A percentile compares a stretch with the other conserved stretches of the same genome.
phyloP scores from a whole-genome alignment of 352 stramenopile genomes.

The Globisporangium acanthophoron region DNA sequence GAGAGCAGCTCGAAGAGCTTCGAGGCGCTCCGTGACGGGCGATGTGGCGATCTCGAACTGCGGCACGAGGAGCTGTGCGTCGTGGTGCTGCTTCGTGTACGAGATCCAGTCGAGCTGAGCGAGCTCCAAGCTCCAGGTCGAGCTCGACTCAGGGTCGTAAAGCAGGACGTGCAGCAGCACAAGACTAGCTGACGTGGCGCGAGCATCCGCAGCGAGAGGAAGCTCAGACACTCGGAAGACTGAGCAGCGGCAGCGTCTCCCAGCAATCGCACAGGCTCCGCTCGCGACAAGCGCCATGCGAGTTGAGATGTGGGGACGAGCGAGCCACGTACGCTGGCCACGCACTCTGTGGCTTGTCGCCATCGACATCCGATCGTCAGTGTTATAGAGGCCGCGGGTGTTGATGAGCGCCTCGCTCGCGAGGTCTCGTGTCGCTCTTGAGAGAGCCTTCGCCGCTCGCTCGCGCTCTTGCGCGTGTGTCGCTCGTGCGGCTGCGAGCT shows the following conservation, averaged over 20 bases:
- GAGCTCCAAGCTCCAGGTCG: conserved; percentile 14
- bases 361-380: neutral
- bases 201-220: neutral
- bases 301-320: conserved; percentile 18
- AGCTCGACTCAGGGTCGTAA: conserved; percentile 26
- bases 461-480: conserved; percentile 16
- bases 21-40: conserved; percentile 3
- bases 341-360: neutral
- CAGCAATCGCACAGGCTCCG: conserved; percentile 19
- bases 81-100: conserved; percentile 33
- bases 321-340: conserved; percentile 24
- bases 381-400: conserved; percentile 1
- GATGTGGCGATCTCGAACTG: conserved; percentile 26
- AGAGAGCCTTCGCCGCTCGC: conserved; percentile 6
- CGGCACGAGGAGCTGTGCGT: conserved; percentile 32
- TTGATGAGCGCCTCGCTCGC: conserved; percentile 12
- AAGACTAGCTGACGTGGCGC: too few relatives aligned
- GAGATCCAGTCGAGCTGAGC: conserved; percentile 34
- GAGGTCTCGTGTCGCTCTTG: conserved; percentile 10
- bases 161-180: conserved; percentile 26
- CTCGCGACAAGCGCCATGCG: conserved; percentile 14
- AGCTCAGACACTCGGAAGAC: conserved; percentile 14
- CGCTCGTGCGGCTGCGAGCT: conserved; percentile 19
- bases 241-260: conserved; percentile 22
- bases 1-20: conserved; percentile 9